Evolutionary conservation across 2,329 filamentous ascomycete species (phyloP).

Genomic region (Fusarium sp.): DNA sequence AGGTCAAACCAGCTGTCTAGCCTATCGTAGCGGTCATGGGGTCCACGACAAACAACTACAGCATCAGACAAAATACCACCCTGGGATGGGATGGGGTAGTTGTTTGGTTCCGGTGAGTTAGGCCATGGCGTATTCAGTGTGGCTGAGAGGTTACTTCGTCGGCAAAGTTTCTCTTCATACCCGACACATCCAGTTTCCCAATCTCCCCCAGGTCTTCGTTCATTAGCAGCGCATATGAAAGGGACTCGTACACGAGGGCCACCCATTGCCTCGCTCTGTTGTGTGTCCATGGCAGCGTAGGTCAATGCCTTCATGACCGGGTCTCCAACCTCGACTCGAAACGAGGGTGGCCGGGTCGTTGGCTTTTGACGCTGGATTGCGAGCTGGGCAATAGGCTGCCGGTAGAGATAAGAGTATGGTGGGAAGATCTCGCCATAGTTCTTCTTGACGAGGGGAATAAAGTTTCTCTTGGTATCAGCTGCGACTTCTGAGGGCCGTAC

Average conservation of each 20-base stretch:
- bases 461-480: conserved; percentile 76
- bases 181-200: conserved; percentile 73
- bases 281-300: conserved; percentile 60
- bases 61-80: conserved; percentile 76
- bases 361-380: conserved; percentile 51
- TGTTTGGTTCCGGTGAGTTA: conserved; percentile 56
- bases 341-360: conserved; percentile 56
- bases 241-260: conserved; percentile 61
- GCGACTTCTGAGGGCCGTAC: conserved; percentile 70
- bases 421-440: conserved; percentile 66
- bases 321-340: conserved; percentile 66
- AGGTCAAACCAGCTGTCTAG: conserved; percentile 67
- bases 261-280: conserved; percentile 49
- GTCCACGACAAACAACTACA: conserved; percentile 79
- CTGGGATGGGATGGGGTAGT: conserved; percentile 78
- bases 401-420: conserved; percentile 68
- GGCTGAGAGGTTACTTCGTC: conserved; percentile 78
- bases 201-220: conserved; percentile 80
- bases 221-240: conserved; percentile 79
- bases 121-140: conserved; percentile 71
- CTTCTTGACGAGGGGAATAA: conserved; percentile 72
- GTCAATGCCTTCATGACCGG: conserved; percentile 70
- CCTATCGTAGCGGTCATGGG: conserved; percentile 71
- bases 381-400: conserved; percentile 61
- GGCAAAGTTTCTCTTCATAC: conserved; percentile 74